Evolutionary conservation across 495 filamentous ascomycete genomes (phyloP).

Genomic region (Penicillium lagena): DNA sequence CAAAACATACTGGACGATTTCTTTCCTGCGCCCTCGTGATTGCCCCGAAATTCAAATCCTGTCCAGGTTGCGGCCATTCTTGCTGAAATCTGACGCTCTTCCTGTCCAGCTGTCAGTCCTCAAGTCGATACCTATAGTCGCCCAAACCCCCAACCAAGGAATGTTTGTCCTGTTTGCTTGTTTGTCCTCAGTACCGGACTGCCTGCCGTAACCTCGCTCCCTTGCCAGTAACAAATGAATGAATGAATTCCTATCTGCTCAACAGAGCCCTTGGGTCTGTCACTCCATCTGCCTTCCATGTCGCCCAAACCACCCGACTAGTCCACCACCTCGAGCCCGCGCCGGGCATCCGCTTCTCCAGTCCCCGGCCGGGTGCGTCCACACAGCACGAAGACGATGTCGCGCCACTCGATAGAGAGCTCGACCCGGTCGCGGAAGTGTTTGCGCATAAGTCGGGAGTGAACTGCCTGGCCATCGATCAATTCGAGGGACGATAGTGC

Average conservation of each 20-base stretch:
- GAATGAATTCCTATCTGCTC: conserved; percentile 77
- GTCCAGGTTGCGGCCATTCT: too few species aligned
- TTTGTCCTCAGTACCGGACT: too few species aligned
- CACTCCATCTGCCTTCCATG: conserved; percentile 52
- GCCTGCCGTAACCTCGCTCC: too few species aligned
- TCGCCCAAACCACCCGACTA: conserved; percentile 55
- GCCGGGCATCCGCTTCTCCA: conserved; percentile 61
- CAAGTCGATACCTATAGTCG: too few species aligned
- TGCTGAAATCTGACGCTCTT: too few species aligned
- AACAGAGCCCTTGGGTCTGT: conserved; percentile 63
- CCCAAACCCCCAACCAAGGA: too few species aligned
- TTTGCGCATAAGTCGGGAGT: conserved; percentile 71
- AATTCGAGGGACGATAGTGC: conserved; percentile 71
- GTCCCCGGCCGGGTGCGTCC: conserved; percentile 34
- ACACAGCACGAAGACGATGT: conserved; percentile 6
- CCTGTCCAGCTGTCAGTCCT: too few species aligned
- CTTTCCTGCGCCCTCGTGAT: too few species aligned
- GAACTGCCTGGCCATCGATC: conserved; percentile 67
- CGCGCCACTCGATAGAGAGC: conserved; percentile 9
- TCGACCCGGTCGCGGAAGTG: conserved; percentile 20
- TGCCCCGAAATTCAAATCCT: too few species aligned
- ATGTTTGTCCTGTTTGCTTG: too few species aligned
- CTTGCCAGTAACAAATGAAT: conserved; percentile 26
- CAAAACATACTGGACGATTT: too few species aligned
- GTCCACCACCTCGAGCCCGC: conserved; percentile 54